Conservation (phyloP, 306 rosid species). For the Pterocarpus santalinus region DNA sequence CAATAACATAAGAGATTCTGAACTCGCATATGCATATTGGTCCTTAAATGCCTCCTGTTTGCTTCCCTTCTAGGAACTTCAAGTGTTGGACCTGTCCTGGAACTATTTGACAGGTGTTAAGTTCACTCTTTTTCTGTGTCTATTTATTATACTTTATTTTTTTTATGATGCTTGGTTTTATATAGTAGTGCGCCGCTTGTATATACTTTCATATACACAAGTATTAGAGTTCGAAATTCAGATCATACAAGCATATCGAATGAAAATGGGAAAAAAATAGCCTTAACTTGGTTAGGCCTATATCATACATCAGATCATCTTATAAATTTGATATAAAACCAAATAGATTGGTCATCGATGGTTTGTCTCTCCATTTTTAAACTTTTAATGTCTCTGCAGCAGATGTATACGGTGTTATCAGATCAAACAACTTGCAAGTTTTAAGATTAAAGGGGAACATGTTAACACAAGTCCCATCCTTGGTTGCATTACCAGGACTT, state of each 20-base stretch:
- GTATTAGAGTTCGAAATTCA: too few relatives aligned
- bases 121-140: too few relatives aligned
- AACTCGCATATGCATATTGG: background rate
- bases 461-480: background rate
- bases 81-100: conserved; percentile 31
- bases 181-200: too few relatives aligned
- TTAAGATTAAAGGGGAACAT: background rate
- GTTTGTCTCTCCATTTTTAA: background rate
- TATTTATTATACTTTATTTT: too few relatives aligned
- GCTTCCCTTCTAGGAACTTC: conserved; percentile 31
- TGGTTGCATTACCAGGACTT: conserved; percentile 17
- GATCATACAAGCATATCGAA: too few relatives aligned
- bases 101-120: conserved; percentile 28
- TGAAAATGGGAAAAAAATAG: too few relatives aligned
- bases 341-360: too few relatives aligned
- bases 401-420: conserved; percentile 21
- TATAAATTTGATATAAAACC: too few relatives aligned
- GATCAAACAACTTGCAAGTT: conserved; percentile 7
- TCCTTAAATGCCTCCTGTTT: conserved; percentile 14
- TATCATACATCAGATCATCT: too few relatives aligned
- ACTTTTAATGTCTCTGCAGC: background rate
- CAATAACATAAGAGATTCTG: background rate
- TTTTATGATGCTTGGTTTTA: background rate
- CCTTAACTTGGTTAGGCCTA: too few relatives aligned
- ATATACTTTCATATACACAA: too few relatives aligned